Conservation (phyloP, 2,329 filamentous ascomycete species). For the Zasmidium angulare region DNA sequence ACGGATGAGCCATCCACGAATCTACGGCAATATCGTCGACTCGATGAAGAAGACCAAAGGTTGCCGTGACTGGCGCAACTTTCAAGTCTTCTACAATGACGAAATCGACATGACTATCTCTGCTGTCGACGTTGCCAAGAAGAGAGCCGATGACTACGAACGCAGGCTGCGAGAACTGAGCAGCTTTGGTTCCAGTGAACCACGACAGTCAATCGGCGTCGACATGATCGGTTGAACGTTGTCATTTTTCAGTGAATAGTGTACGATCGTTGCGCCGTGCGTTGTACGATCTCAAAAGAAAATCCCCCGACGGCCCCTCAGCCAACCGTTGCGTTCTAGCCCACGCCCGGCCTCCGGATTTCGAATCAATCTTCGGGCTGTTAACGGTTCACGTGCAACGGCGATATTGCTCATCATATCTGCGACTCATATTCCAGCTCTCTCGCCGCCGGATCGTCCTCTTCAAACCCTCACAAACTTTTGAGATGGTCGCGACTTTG, state of each 20-base stretch:
- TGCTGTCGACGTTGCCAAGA: slow-evolving; percentile 29
- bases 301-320: neutral
- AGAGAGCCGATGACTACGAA: slow-evolving; percentile 29
- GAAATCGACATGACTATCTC: slow-evolving; percentile 33
- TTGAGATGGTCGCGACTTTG: neutral
- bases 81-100: slow-evolving; percentile 34
- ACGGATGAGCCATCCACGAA: slow-evolving; percentile 33
- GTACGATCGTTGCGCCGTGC: neutral
- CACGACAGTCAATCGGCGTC: slow-evolving; percentile 17
- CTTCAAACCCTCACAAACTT: neutral
- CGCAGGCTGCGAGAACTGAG: slow-evolving; percentile 26
- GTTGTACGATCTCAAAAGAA: neutral
- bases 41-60: slow-evolving; percentile 33
- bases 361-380: neutral
- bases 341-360: neutral
- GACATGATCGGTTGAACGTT: slow-evolving; percentile 29
- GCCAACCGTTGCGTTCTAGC: neutral
- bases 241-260: neutral
- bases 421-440: neutral
- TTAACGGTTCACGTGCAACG: neutral
- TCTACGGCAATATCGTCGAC: slow-evolving; percentile 34
- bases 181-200: slow-evolving; percentile 23
- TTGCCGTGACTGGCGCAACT: slow-evolving; percentile 34
- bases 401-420: neutral
- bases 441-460: neutral